A percentile compares a stretch with the other conserved stretches of the same genome.
These are phyloP conservation scores for Saccharomycopsis babjevae DNA, from an alignment of 805 yeast species.

Conservation along the genomic window DNA sequence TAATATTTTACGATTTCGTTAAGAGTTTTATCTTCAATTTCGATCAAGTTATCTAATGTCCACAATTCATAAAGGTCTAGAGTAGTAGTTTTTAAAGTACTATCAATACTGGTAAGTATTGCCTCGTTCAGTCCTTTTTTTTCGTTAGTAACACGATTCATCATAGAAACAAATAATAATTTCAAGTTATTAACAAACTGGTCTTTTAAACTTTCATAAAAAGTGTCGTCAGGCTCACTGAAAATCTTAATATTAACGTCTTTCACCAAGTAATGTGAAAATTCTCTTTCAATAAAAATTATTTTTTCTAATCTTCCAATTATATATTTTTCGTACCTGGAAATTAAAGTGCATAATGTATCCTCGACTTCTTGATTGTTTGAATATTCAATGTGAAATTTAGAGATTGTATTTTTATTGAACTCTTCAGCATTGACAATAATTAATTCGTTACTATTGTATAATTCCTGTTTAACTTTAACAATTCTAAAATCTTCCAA, in stretches of 20 bases:
- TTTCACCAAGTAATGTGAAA: constrained; percentile 7
- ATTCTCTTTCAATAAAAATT: constrained; percentile 14
- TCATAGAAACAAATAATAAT: constrained; percentile 24
- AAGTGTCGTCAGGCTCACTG: constrained; percentile 26
- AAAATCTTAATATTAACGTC: constrained; percentile 17
- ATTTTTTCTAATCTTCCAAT: constrained; percentile 25
- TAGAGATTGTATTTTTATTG: constrained; percentile 1
- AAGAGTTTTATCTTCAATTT: constrained; percentile 33
- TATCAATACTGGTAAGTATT: not conserved
- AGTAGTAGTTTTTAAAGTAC: constrained; percentile 7
- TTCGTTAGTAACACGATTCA: constrained; percentile 21
- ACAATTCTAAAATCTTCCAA: constrained; percentile 32
- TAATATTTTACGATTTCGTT: constrained; percentile 40
- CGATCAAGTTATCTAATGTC: constrained; percentile 25
- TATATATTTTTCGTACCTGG: constrained; percentile 33
- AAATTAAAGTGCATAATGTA: constrained; percentile 27
- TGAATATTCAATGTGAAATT: constrained; percentile 14
- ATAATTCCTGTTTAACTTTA: constrained; percentile 11
- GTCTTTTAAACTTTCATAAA: constrained; percentile 24
- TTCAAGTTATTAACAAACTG: constrained; percentile 29
- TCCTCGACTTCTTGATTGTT: not conserved
- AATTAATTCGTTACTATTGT: constrained; percentile 13
- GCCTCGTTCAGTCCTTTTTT: constrained; percentile 12
- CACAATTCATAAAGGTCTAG: constrained; percentile 17
- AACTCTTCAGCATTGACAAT: constrained; percentile 12